A percentile compares a stretch with the other conserved stretches of the same genome.
Conservation (phyloP, 2,329 filamentous ascomycete genomes). For the Paecilomyces sp. region DNA sequence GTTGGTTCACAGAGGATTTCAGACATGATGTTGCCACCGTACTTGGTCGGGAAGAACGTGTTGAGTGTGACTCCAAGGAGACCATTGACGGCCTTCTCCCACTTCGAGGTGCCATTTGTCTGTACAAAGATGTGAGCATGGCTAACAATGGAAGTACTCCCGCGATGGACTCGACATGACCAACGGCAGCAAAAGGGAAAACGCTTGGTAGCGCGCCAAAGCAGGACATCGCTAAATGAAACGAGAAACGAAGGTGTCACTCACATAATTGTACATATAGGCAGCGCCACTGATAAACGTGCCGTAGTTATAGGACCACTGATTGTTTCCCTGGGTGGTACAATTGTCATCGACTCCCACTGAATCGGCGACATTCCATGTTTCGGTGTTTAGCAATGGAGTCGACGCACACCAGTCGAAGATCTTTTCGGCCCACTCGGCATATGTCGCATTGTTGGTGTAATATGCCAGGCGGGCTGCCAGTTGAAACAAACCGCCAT, state of each 20-base stretch:
- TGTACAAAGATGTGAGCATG: conserved; percentile 8
- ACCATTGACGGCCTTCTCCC: conserved; percentile 52
- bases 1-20: conserved; percentile 62
- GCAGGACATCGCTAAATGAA: background rate
- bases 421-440: conserved; percentile 64
- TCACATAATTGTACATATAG: conserved; percentile 49
- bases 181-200: background rate
- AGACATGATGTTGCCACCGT: conserved; percentile 49
- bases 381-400: conserved; percentile 43
- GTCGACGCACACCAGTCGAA: conserved; percentile 52
- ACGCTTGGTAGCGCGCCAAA: background rate
- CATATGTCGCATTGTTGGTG: conserved; percentile 72
- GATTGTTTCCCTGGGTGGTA: conserved; percentile 43
- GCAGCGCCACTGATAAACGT: conserved; percentile 50
- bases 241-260: background rate
- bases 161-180: background rate
- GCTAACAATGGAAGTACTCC: background rate
- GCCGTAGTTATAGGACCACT: conserved; percentile 55
- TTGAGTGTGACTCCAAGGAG: conserved; percentile 44
- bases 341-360: conserved; percentile 45
- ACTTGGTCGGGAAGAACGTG: conserved; percentile 46
- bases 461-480: conserved; percentile 65
- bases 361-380: conserved; percentile 51
- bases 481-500: conserved; percentile 52
- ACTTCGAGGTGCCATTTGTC: conserved; percentile 41